Base-by-base conservation (phyloP, 441 rosid genomes). In the Populus hybrid region DNA sequence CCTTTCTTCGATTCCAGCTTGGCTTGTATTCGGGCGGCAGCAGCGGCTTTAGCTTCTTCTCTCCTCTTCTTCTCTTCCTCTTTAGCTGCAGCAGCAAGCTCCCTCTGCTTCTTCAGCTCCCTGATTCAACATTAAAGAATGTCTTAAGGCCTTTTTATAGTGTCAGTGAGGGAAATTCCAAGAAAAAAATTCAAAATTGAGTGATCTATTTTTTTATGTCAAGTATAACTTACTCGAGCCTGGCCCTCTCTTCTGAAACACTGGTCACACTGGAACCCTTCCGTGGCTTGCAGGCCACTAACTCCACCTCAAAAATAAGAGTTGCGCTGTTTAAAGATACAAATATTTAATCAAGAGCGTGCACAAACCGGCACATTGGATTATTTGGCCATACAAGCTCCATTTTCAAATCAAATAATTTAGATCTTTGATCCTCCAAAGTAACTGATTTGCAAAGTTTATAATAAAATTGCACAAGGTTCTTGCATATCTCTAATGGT, bases 71-170 rank as follows among this genome's bases (percentile, higher is more conserved):
- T 92, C 72, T 94, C 98, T 77, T 88, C 98, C 81, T 92, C 99
- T 84, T 93, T 96, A 9, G 75, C 65, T 1, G 94, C 90, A 2
- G 97, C 94, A 42, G 97, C 94, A 5, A 87, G 73, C 85, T 91
- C 98, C 80, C 98, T 90, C 79, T 91, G 98, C 88, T 87, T 94
- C 94, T 94, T 96, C 87, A 96, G 87, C 82, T 96, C 99, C 71
- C 98, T 92, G 87, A 66, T 21, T 67, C 71, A 1, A 40, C 28
- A 35, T 50, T 67, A 23, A 34, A 63, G 32, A 26, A 35, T 36
- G 65, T 14, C 11, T 6, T 0, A 21, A 21, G 10, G 26, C 66
- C 66, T 1, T 21, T 61, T 9, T 61, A 21, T 1, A 21, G 24
- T n/a, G 14, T 61, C 66, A 3, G 0, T 21, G 28, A n/a, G 11